phyloP scores from a whole-genome alignment of 2,329 filamentous ascomycete species.

The Aureobasidium leucospermi region DNA sequence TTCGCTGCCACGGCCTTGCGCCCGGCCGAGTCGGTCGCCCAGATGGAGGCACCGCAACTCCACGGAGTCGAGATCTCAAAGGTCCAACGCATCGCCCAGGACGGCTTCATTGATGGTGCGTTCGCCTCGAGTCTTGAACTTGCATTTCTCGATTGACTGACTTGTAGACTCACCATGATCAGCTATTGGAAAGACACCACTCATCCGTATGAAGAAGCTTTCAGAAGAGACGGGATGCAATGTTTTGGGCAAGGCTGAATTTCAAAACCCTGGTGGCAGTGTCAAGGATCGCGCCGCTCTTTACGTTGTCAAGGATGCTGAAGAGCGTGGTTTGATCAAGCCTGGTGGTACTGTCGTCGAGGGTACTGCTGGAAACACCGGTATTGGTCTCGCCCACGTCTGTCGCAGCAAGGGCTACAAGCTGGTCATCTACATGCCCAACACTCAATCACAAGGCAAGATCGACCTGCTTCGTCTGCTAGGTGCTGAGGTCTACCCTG shows the following conservation, averaged over 20 bases:
- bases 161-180: constrained; percentile 9
- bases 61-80: constrained; percentile 60
- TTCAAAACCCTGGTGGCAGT: constrained; percentile 94
- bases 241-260: constrained; percentile 92
- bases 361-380: constrained; percentile 95
- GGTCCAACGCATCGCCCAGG: constrained; percentile 70
- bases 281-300: constrained; percentile 95
- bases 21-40: constrained; percentile 41
- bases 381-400: constrained; percentile 94
- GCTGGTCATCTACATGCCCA: constrained; percentile 98
- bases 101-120: constrained; percentile 70
- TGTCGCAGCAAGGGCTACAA: constrained; percentile 88
- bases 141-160: constrained; percentile 13
- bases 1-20: constrained; percentile 59
- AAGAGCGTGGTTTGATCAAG: constrained; percentile 73
- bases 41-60: constrained; percentile 36
- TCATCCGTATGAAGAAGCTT: constrained; percentile 82
- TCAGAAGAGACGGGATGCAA: constrained; percentile 90
- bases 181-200: constrained; percentile 96
- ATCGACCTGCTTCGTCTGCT: constrained; percentile 85
- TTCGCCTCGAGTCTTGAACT: not conserved
- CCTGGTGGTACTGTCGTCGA: constrained; percentile 93
- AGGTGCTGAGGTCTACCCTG: constrained; percentile 90
- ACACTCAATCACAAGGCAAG: constrained; percentile 97
- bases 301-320: constrained; percentile 88